Base-by-base conservation (phyloP, 2,329 filamentous ascomycete genomes). In the Pseudogymnoascus sp. region DNA sequence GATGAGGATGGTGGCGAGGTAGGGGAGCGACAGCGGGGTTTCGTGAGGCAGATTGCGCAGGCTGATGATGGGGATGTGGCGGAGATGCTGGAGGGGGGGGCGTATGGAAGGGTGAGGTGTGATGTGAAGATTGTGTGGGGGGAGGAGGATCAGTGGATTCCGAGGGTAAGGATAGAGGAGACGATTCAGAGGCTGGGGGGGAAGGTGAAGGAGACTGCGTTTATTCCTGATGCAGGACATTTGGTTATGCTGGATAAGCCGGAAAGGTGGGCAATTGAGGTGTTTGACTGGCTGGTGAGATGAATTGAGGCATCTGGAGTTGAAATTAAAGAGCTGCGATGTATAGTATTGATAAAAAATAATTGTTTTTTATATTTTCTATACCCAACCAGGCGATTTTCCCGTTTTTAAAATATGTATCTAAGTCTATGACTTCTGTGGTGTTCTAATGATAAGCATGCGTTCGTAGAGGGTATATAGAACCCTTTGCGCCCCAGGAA, bases 111-210 rank as follows among this genome's bases (percentile, higher is more conserved):
- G 5, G 44, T 53, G 5, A n/a, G 44, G 14, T 53, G 44, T 53
- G 44, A 53, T 53, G 14, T 53, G 44, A 53, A 53, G 44, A 53
- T 53, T n/a, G 44, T 31, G 44, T 53, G 44, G 44, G 44, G 44
- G 16, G 44, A 53, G 44, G 7, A 53, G 23, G 44, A 53, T 4
- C 44, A 53, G 44, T 53, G 44, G 44, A 53, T 53, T 2, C 44
- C 44, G 8, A 53, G 44, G 21, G 23, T 23, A 23, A 53, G 44
- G 8, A 53, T 53, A 53, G 44, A 53, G 44, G 44, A 53, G 44
- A 53, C 44, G 21, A 31, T 28, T 16, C 1, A 16, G 44, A 28
- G 14, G 23, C 14, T 53, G 23, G 44, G 44, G 16, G 28, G 44
- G 5, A 31, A 4, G 14, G 44, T 53, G 44, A 53, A 31, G 23